Evolutionary conservation across 192 early-diverging fungal species (phyloP).

Genomic region (Entomortierella parvispora): DNA sequence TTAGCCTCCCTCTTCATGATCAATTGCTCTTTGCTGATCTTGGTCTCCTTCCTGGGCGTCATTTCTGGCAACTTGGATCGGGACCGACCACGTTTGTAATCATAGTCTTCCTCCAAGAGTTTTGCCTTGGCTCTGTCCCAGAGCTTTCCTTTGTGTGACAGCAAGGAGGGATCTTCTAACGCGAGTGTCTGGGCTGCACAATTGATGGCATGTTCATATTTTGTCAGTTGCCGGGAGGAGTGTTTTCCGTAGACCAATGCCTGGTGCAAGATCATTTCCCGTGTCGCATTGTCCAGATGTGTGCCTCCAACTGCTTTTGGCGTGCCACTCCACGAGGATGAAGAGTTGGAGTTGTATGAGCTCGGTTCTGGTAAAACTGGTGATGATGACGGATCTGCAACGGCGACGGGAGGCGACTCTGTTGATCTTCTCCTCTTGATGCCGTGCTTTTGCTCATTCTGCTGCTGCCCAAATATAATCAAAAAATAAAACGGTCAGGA

Average conservation of each 20-base stretch:
- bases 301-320: conserved; percentile 7
- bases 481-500: too few relatives aligned
- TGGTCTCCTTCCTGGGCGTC: conserved; percentile 36
- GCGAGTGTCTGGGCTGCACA: conserved; percentile 58
- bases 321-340: conserved; percentile 31
- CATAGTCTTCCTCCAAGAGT: conserved; percentile 59
- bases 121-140: conserved; percentile 63
- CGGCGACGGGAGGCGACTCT: conserved; percentile 11
- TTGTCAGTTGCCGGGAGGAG: conserved; percentile 57
- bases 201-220: conserved; percentile 66
- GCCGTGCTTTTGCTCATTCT: conserved; percentile 15
- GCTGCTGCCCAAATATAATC: too few relatives aligned
- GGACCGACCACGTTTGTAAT: conserved; percentile 65
- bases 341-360: conserved; percentile 43
- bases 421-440: conserved; percentile 28
- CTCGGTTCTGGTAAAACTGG: conserved; percentile 22
- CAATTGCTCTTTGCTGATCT: conserved; percentile 28
- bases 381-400: conserved; percentile 2
- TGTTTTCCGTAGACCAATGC: conserved; percentile 67
- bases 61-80: conserved; percentile 64
- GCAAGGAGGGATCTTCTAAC: conserved; percentile 53
- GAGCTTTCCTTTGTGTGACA: conserved; percentile 56
- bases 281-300: conserved; percentile 29
- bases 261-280: conserved; percentile 59
- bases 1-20: conserved; percentile 55